Base-by-base conservation (phyloP, 2,329 filamentous ascomycete species). In the Daldinia sp. region DNA sequence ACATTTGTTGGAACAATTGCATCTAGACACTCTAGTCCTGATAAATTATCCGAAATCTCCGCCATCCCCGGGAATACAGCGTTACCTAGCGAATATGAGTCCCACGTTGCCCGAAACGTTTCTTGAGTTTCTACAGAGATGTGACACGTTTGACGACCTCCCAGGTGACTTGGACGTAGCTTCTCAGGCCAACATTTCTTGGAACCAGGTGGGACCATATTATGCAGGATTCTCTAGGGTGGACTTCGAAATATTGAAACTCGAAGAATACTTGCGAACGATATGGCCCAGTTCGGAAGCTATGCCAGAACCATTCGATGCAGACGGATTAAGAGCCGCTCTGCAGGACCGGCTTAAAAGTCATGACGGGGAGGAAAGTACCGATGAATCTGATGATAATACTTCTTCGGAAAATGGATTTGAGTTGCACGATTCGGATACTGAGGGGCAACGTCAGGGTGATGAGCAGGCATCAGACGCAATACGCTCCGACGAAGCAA, bases 261-360 rank as follows among this genome's bases (percentile, higher is more conserved):
- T 57, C 11, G 61, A 64, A 25, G 45, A 58, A 23, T 56, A 58
- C 19, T 30, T 67, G 9, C 55, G 61, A n/a, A 29, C 17, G 7
- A 61, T 58, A 39, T 68, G 61, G 58, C 37, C 11, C 7, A 51
- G 51, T 29, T 19, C 52, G 2, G 66, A 68, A n/a, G 48, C 58
- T 21, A 60, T 67, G 29, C 64, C 64, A 13, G 35, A 15, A 9
- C 10, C 2, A 3, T 68, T 68, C 21, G 61, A 67, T 21, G 55
- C 61, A 4, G 39, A 56, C 4, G 51, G 21, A 8, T 30, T 68
- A 34, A 58, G 67, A 47, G 25, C 15, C 3, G 11, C 13, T 4
- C 30, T 32, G 23, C 29, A 52, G 19, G 29, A 43, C 17, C 39
- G 5, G n/a, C n/a, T 9, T 8, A 47, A 51, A 11, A 10, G 30